These are phyloP conservation scores for Candida sp. DNA, from an alignment of 1,139 yeast species.

Conservation along the genomic window DNA sequence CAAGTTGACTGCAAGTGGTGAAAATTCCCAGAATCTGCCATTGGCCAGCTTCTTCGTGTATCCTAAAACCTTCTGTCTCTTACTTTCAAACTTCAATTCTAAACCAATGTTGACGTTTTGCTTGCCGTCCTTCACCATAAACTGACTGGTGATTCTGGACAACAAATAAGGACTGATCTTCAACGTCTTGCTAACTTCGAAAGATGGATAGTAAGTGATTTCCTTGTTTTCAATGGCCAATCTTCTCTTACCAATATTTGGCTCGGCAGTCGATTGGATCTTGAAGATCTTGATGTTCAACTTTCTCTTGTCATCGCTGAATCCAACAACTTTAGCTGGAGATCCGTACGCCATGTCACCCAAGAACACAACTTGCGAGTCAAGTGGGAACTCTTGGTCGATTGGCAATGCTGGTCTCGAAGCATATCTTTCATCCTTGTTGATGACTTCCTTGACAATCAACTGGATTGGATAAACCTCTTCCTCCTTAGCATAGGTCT, in stretches of 20 bases:
- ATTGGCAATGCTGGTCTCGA: slow-evolving; percentile 81
- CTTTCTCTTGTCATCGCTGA: slow-evolving; percentile 45
- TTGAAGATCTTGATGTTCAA: slow-evolving; percentile 57
- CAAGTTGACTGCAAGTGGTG: slow-evolving; percentile 73
- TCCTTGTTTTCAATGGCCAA: slow-evolving; percentile 59
- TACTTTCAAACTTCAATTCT: slow-evolving; percentile 81
- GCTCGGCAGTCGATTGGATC: slow-evolving; percentile 56
- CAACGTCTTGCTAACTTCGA: slow-evolving; percentile 64
- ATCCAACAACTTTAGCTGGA: slow-evolving; percentile 75
- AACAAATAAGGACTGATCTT: slow-evolving; percentile 66
- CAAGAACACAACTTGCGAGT: slow-evolving; percentile 75
- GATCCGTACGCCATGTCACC: slow-evolving; percentile 93
- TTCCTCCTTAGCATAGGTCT: slow-evolving; percentile 58
- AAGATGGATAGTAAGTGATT: slow-evolving; percentile 68
- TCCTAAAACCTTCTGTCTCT: slow-evolving; percentile 85
- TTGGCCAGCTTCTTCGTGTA: slow-evolving; percentile 62
- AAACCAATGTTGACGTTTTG: slow-evolving; percentile 79
- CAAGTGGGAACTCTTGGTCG: slow-evolving; percentile 80
- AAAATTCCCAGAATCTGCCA: slow-evolving; percentile 82
- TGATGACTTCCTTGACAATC: slow-evolving; percentile 73
- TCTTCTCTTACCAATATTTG: slow-evolving; percentile 63
- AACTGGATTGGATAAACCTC: slow-evolving; percentile 77
- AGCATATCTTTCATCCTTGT: slow-evolving; percentile 74
- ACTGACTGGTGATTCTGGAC: slow-evolving; percentile 79
- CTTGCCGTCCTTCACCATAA: slow-evolving; percentile 55